Evolutionary conservation across 1,284 basidiomycete species (phyloP).

Genomic region (Chiua sp.): DNA sequence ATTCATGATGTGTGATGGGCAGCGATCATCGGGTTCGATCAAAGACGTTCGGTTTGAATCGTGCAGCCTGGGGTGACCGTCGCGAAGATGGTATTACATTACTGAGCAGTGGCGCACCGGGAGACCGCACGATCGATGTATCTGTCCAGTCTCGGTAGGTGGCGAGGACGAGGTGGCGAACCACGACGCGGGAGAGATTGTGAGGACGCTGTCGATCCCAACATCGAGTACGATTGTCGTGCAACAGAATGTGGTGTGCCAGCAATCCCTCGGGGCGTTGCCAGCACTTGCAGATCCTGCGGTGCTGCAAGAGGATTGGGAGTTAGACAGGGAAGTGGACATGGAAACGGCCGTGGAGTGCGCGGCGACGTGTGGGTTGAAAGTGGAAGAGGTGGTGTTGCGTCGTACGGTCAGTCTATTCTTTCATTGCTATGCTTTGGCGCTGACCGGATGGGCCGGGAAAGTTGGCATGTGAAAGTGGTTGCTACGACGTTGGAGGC

Average conservation of each 20-base stretch:
- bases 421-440: too few species aligned
- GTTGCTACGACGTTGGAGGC: too few species aligned
- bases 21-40: slow-evolving; percentile 71
- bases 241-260: slow-evolving; percentile 56
- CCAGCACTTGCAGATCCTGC: too few species aligned
- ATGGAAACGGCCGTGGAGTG: too few species aligned
- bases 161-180: slow-evolving; percentile 19
- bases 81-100: slow-evolving; percentile 66
- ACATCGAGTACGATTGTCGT: slow-evolving; percentile 60
- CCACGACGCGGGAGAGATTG: slow-evolving; percentile 52
- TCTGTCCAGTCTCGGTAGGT: slow-evolving; percentile 66
- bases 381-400: too few species aligned
- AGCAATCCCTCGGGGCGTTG: too few species aligned
- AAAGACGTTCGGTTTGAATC: slow-evolving; percentile 70
- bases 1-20: slow-evolving; percentile 61
- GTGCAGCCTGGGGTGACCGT: slow-evolving; percentile 61
- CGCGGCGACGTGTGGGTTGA: too few species aligned
- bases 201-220: slow-evolving; percentile 67
- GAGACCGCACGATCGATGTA: slow-evolving; percentile 74
- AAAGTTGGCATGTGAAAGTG: too few species aligned
- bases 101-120: slow-evolving; percentile 60
- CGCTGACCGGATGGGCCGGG: too few species aligned
- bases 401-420: too few species aligned
- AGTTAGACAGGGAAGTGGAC: too few species aligned
- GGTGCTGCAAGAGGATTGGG: too few species aligned